Evolutionary conservation across 2,329 filamentous ascomycete species (phyloP), one percentile per base, ranked within the genome.

Genomic region (Pestalotiopsis sp.): DNA sequence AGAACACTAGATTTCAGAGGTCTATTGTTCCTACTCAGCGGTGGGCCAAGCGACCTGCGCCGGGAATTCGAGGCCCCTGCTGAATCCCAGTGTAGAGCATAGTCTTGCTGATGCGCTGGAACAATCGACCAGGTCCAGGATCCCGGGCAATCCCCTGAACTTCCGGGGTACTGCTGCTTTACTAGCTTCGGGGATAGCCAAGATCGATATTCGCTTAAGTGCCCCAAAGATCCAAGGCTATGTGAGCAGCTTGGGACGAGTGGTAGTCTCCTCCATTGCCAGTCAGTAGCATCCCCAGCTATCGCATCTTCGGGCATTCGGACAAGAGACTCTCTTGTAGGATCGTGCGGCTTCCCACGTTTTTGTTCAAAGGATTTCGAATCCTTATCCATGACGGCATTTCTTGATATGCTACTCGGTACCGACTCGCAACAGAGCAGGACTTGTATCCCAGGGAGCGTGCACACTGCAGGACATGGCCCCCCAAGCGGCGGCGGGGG

Each of bases 141-240:
- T 59, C 20, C 57, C 57, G 57, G 57, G 45, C 27, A 62, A 17
- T 12, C 59, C 59, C 59, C 59, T 62, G 59, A 20, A 20, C 12
- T 39, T 39, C 17, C 31, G 59, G 59, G 31, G 59, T 62, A 62
- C n/a, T 17, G 31, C 31, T 36, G 20, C 55, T 20, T 36, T 17
- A 12, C 13, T 36, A 62, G n/a, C 59, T 39, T 36, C 27, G 27
- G 57, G 57, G 27, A 62, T 36, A 62, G 13, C 20, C 20, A 17
- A 62, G 59, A 62, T 62, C 59, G 59, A 62, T 62, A 39, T 17
- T 62, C 59, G 59, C 59, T 62, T 39, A 62, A 62, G 12, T 36
- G 11, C 45, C 45, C 11, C 45, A 52, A n/a, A 52, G 17, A 9
- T 9, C 11, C 45, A 9, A 20, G 17, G 45, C 45, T 20, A 52